Evolutionary conservation across 1,139 yeast species (phyloP), one percentile per base, ranked within the genome.

Genomic region (Yamadazyma trypodendri): DNA sequence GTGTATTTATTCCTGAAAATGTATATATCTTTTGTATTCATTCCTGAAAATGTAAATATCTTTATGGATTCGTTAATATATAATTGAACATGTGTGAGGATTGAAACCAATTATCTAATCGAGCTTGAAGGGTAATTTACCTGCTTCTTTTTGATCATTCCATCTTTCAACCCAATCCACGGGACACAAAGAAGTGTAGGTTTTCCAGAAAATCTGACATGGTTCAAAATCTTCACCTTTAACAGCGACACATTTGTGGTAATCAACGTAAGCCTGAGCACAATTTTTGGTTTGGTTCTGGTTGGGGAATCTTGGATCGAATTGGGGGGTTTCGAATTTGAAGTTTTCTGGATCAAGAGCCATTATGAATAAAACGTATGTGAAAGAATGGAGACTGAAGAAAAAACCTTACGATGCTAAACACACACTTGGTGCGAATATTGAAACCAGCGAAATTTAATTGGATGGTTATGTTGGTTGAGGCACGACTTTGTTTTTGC

Each of bases 161-260:
- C 97, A 92, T 68, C 75, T 87, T 63, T 84, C 95, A 54, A 85
- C 78, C 97, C 97, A 89, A 57, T 83, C 83, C 40, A 79, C 75
- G 45, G 98, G 98, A 72, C 98, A 92, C 63, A 92, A 76, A 25
- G 97, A 79, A 55, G 84, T 79, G 77, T 77, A 92, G 43, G 97
- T 87, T 70, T 81, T 84, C 82, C 80, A 87, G 75, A 92, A 92
- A 54, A 87, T 89, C 71, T 89, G 79, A 72, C 98, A 92, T 60
- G 97, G 97, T 59, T 90, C 96, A 61, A 92, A 92, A 49, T 90
- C 97, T 72, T 92, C 97, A 61, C 98, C 98, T 75, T 90, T 90
- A 53, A 90, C 89, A 60, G 82, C 84, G 64, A 92, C 80, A 75
- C 98, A 92, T 72, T 89, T 90, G 84, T 86, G 92, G 82, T 90